Evolutionary conservation across 768 basidiomycete species (phyloP).

Genomic region (Mycena polygramma): DNA sequence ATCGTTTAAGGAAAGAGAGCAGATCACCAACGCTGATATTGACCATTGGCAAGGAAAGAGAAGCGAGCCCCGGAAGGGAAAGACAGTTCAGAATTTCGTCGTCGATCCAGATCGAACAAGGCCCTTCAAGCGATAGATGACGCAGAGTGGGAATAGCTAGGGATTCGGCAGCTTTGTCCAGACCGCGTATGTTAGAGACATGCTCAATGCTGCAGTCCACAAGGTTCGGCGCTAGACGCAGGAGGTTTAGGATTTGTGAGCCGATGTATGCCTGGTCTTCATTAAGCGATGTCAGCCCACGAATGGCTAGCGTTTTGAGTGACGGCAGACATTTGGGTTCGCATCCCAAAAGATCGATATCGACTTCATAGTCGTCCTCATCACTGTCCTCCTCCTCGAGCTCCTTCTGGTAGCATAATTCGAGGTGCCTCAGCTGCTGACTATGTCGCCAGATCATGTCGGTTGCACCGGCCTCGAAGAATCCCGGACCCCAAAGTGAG

Average conservation of each 20-base stretch:
- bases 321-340: neutral
- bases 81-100: neutral
- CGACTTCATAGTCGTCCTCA: too few species aligned
- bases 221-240: neutral
- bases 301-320: neutral
- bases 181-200: neutral
- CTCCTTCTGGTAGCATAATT: too few species aligned
- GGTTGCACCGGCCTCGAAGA: neutral
- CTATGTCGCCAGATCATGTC: neutral
- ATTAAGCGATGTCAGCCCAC: neutral
- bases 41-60: neutral
- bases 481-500: neutral
- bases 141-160: neutral
- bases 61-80: neutral
- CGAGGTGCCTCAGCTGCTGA: too few species aligned
- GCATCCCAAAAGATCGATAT: neutral
- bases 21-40: neutral
- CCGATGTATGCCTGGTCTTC: neutral
- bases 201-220: neutral
- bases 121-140: neutral
- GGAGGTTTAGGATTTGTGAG: neutral
- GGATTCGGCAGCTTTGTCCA: neutral
- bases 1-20: neutral
- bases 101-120: neutral
- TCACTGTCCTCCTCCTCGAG: too few species aligned